phyloP scores from a whole-genome alignment of 441 rosid species.

The Raphanus hybrid region DNA sequence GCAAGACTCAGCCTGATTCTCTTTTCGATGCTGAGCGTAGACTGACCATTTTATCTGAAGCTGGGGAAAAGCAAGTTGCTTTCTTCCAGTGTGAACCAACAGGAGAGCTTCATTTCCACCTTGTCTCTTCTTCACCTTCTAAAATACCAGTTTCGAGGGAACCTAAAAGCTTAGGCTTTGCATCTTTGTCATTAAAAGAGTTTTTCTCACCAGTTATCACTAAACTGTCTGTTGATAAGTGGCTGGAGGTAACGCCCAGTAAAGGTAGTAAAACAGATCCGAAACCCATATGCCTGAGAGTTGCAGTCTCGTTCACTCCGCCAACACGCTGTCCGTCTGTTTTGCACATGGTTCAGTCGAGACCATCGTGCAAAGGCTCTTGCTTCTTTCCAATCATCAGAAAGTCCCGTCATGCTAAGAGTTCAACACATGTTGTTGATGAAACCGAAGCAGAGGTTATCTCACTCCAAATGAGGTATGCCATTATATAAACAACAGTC shows the following conservation, averaged over 20 bases:
- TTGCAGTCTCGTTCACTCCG: conserved; percentile 70
- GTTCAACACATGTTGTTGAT: conserved; percentile 55
- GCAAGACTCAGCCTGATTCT: conserved; percentile 68
- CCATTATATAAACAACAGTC: not conserved
- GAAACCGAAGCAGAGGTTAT: conserved; percentile 61
- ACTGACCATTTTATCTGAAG: conserved; percentile 63
- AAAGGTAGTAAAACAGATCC: conserved; percentile 45
- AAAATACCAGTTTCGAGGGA: conserved; percentile 49
- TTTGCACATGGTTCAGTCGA: conserved; percentile 56
- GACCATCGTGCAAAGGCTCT: conserved; percentile 46
- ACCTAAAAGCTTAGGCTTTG: conserved; percentile 58
- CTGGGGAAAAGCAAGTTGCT: conserved; percentile 66
- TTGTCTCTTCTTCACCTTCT: conserved; percentile 57
- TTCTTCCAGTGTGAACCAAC: conserved; percentile 76
- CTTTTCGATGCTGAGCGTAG: conserved; percentile 61
- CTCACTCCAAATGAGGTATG: conserved; percentile 81
- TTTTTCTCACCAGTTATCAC: conserved; percentile 56
- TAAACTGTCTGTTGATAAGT: conserved; percentile 68
- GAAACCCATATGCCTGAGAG: conserved; percentile 62
- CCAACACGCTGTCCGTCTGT: conserved; percentile 58
- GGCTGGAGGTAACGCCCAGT: conserved; percentile 70
- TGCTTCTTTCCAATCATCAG: conserved; percentile 57
- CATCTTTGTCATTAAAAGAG: conserved; percentile 62
- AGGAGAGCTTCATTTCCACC: conserved; percentile 79
- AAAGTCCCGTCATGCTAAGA: conserved; percentile 49